These are phyloP conservation scores for Hyaloscypha variabilis DNA, from an alignment of 495 filamentous ascomycete genomes.

Conservation along the genomic window DNA sequence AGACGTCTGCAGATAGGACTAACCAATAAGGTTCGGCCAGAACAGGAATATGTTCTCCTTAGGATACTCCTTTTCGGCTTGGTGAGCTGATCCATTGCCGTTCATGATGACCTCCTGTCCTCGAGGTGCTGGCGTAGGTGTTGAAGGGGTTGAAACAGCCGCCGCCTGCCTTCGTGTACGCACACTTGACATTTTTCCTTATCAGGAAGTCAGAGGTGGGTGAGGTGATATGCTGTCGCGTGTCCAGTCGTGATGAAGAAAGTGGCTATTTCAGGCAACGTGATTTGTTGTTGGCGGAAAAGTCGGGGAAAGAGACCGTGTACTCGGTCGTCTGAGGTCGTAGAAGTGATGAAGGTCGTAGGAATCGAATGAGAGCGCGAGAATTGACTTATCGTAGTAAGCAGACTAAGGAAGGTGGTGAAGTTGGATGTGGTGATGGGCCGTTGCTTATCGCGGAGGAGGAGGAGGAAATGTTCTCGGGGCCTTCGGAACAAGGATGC, in stretches of 20 bases:
- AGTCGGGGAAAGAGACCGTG: neutral
- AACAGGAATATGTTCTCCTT: constrained; percentile 95
- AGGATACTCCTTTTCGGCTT: constrained; percentile 23
- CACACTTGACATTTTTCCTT: constrained; percentile 30
- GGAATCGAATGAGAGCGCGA: neutral
- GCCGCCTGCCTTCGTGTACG: constrained; percentile 32
- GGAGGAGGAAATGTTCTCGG: neutral
- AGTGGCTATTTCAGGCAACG: neutral
- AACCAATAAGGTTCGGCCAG: constrained; percentile 92
- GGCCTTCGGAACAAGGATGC: neutral
- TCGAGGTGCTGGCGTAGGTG: constrained; percentile 23
- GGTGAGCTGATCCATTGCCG: constrained; percentile 27
- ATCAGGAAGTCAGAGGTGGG: neutral
- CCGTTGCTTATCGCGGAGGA: neutral
- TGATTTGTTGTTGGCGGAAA: neutral
- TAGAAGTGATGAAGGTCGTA: constrained; percentile 2
- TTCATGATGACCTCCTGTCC: constrained; percentile 26
- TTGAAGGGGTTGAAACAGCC: constrained; percentile 27
- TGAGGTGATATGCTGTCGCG: constrained; percentile 3
- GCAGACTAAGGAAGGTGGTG: constrained; percentile 5
- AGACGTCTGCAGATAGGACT: constrained; percentile 28
- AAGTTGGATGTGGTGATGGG: constrained; percentile 2
- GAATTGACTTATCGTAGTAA: constrained; percentile 1
- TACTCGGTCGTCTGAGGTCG: neutral
- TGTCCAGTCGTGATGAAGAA: neutral